These are phyloP conservation scores for Teratosphaeriaceae sp. DNA, from an alignment of 2,329 filamentous ascomycete genomes.

Conservation along the genomic window DNA sequence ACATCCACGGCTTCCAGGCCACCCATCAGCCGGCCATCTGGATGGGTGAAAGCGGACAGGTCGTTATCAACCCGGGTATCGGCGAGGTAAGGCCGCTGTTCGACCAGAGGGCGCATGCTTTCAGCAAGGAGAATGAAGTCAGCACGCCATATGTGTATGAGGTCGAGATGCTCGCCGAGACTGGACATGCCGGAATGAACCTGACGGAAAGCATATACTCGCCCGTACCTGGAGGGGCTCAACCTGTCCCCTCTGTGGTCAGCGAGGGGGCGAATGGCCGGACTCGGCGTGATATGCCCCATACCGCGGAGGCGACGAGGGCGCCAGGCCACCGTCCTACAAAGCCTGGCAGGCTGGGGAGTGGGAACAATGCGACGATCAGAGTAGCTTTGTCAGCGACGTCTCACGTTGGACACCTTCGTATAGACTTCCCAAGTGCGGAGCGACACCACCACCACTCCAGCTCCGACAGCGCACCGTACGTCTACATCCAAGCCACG, in stretches of 20 bases:
- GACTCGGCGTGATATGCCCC: conserved; percentile 19
- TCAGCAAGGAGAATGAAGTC: conserved; percentile 37
- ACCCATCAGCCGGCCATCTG: conserved; percentile 48
- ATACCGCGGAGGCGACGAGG: too few relatives aligned
- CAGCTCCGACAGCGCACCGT: conserved; percentile 19
- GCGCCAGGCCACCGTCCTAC: not conserved
- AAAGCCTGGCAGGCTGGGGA: not conserved
- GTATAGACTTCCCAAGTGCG: conserved; percentile 31
- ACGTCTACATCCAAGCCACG: conserved; percentile 40
- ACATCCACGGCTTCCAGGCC: conserved; percentile 45
- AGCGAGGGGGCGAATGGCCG: conserved; percentile 38
- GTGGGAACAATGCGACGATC: conserved; percentile 12
- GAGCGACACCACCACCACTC: not conserved
- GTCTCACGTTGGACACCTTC: conserved; percentile 37
- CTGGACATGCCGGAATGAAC: conserved; percentile 23
- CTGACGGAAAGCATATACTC: conserved; percentile 28
- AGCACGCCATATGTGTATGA: conserved; percentile 44
- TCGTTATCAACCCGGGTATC: conserved; percentile 37
- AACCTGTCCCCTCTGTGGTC: conserved; percentile 31
- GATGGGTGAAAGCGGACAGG: conserved; percentile 46
- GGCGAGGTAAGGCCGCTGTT: conserved; percentile 31
- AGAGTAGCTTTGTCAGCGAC: conserved; percentile 37
- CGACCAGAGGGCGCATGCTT: conserved; percentile 35
- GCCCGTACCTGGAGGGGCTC: conserved; percentile 37
- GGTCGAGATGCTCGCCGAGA: conserved; percentile 34